phyloP scores from a whole-genome alignment of 345 rosid genomes.

The Aurinia saxatilis region DNA sequence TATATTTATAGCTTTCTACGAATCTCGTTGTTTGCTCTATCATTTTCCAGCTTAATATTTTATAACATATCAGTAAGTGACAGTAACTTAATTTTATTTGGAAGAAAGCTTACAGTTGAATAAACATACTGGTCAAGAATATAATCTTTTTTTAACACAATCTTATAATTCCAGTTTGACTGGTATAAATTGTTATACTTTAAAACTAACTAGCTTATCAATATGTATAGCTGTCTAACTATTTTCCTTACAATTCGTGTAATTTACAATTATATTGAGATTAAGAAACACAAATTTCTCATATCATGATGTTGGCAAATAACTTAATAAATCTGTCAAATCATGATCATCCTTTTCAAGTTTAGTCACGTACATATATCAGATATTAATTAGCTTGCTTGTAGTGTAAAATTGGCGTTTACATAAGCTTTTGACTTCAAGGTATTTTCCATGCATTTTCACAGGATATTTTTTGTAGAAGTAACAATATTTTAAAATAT shows the following conservation, averaged over 20 bases:
- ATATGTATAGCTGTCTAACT: background rate
- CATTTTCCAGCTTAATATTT: background rate
- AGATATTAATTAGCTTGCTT: background rate
- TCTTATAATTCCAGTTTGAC: background rate
- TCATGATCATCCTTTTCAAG: constrained; percentile 1
- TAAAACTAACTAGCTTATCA: background rate
- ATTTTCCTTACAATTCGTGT: background rate
- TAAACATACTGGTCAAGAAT: background rate
- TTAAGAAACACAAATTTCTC: background rate
- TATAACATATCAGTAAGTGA: background rate
- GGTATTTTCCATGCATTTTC: constrained; percentile 23
- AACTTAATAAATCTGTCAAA: background rate
- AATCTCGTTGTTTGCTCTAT: background rate
- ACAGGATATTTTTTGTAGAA: constrained; percentile 6
- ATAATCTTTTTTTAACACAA: background rate
- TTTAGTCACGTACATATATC: background rate
- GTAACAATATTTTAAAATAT: constrained; percentile 10
- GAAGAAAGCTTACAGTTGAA: background rate
- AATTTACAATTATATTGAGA: background rate
- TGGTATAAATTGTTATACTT: background rate
- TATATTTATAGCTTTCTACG: background rate
- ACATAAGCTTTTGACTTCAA: constrained; percentile 21
- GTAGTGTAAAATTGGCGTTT: background rate
- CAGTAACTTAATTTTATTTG: background rate
- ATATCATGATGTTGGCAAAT: constrained; percentile 13